Conservation (phyloP, 179 eudicot genomes). For the Amaranthus tricolor region DNA sequence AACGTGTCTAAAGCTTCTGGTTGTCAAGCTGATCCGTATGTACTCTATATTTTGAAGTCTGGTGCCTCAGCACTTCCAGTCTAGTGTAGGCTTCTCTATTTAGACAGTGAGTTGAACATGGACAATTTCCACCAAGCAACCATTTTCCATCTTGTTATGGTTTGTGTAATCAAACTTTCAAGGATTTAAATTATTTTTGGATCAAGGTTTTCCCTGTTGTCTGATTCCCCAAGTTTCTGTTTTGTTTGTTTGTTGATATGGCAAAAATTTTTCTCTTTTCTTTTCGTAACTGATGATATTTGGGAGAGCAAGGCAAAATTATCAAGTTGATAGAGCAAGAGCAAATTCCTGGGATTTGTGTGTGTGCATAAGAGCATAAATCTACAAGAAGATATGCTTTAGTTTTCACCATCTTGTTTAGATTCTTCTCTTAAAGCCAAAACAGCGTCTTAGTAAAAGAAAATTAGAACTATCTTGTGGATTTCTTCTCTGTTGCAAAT, state of each 20-base stretch:
- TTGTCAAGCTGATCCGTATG: conserved; percentile 16
- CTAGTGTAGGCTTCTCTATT: background rate
- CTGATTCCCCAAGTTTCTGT: background rate
- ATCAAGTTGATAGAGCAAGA: no score
- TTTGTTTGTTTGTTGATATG: background rate
- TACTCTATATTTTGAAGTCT: conserved; percentile 17
- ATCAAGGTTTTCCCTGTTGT: background rate
- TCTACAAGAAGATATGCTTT: no score
- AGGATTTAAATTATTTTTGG: conserved; percentile 10
- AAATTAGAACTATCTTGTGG: no score
- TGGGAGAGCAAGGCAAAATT: no score
- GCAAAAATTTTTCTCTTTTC: no score
- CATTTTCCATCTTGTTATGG: background rate
- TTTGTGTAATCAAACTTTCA: conserved; percentile 11
- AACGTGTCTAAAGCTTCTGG: conserved; percentile 1
- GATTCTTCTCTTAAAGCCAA: no score
- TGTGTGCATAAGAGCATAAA: no score
- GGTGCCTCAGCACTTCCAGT: conserved; percentile 1
- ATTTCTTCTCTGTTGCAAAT: no score
- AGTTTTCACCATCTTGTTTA: no score
- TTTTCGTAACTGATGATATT: no score
- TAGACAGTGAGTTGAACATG: background rate
- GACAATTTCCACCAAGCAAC: background rate
- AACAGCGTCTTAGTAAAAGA: no score
- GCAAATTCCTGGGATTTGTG: no score